A percentile compares a stretch with the other conserved stretches of the same genome.
Evolutionary conservation across 495 filamentous ascomycete genomes (phyloP).

Genomic region (Penicillium goetzii): DNA sequence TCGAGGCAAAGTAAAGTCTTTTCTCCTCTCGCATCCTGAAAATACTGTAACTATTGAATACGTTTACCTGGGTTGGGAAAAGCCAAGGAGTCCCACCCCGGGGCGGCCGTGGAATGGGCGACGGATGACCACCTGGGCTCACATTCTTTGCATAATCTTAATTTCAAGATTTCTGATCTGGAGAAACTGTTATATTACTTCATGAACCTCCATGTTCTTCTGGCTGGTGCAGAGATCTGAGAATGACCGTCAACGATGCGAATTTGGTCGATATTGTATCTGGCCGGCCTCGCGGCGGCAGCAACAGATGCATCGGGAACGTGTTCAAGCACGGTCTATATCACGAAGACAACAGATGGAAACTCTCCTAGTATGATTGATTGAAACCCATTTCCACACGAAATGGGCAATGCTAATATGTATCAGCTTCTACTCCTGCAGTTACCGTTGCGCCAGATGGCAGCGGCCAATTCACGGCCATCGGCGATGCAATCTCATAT

Average conservation of each 20-base stretch:
- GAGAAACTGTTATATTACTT: background rate
- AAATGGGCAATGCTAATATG: background rate
- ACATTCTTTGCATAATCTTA: background rate
- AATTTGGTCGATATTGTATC: background rate
- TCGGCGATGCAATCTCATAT: slow-evolving; percentile 20
- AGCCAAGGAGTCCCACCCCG: background rate
- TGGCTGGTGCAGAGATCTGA: background rate
- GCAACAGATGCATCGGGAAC: background rate
- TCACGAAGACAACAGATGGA: slow-evolving; percentile 2
- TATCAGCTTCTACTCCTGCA: background rate
- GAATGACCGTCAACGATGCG: background rate
- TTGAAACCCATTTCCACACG: background rate
- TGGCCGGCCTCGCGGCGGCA: slow-evolving; percentile 1
- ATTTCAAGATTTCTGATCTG: background rate
- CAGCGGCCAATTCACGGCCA: slow-evolving; percentile 16
- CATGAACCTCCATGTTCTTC: background rate
- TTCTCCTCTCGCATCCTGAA: background rate
- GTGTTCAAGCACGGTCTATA: slow-evolving; percentile 10
- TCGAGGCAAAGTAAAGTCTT: too few relatives aligned
- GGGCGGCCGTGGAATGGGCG: background rate
- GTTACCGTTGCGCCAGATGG: slow-evolving; percentile 22
- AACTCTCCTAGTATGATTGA: slow-evolving; percentile 2
- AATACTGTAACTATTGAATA: background rate
- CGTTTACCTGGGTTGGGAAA: background rate
- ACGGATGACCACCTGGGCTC: background rate